phyloP scores from a whole-genome alignment of 1,139 yeast species.

The Geotrichum australiense region DNA sequence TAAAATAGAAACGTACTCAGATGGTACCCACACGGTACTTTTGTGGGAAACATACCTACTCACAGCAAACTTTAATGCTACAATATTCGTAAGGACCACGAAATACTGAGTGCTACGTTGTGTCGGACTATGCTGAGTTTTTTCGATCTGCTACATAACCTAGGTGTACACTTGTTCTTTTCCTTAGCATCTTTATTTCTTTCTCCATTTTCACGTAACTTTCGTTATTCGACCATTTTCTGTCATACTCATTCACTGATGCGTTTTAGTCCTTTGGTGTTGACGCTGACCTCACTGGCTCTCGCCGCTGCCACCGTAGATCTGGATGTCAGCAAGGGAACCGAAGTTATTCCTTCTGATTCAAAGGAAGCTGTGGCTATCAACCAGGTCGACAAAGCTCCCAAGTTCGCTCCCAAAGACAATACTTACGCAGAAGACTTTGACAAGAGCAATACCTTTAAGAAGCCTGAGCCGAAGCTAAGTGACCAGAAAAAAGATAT shows the following conservation, averaged over 20 bases:
- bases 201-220: too few relatives aligned
- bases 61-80: too few relatives aligned
- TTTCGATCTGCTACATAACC: too few relatives aligned
- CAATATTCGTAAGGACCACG: too few relatives aligned
- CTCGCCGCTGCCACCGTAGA: conserved; percentile 19
- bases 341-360: conserved; percentile 30
- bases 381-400: conserved; percentile 29
- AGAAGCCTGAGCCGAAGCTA: conserved; percentile 30
- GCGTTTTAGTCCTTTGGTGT: conserved; percentile 18
- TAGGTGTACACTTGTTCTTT: too few relatives aligned
- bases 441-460: conserved; percentile 29
- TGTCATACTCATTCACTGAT: conserved; percentile 2
- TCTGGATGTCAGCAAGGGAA: conserved; percentile 28
- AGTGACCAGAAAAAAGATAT: conserved; percentile 26
- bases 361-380: conserved; percentile 30
- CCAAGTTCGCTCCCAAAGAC: conserved; percentile 36
- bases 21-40: too few relatives aligned
- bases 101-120: too few relatives aligned
- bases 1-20: too few relatives aligned
- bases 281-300: conserved; percentile 12
- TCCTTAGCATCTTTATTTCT: too few relatives aligned
- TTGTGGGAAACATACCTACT: too few relatives aligned
- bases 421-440: conserved; percentile 26
- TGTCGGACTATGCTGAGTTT: too few relatives aligned
- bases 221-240: too few relatives aligned